Conservation (phyloP, 495 filamentous ascomycete genomes). For the Penicillium waksmanii region DNA sequence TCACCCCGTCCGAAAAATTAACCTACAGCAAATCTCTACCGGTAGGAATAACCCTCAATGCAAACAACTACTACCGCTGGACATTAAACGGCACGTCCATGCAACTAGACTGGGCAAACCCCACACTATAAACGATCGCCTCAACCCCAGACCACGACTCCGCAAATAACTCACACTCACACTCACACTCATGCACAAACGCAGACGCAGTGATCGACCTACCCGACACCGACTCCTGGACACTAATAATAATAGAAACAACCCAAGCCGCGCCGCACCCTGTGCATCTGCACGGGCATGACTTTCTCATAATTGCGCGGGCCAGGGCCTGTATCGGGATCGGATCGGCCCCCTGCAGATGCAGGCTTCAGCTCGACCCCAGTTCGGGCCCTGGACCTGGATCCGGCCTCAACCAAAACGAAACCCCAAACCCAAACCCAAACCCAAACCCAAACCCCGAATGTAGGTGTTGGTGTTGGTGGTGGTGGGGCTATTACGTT, state of each 20-base stretch:
- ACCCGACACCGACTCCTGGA: conserved; percentile 61
- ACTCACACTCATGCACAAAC: not conserved
- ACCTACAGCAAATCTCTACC: conserved; percentile 14
- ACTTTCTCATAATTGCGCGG: conserved; percentile 23
- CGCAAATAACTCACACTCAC: not conserved
- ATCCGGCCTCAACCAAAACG: too few species aligned
- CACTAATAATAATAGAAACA: conserved; percentile 48
- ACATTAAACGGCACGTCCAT: conserved; percentile 17
- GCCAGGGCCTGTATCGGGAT: conserved; percentile 11
- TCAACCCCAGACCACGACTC: not conserved
- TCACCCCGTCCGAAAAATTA: not conserved
- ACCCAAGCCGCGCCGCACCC: conserved; percentile 16
- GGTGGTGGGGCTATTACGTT: not conserved
- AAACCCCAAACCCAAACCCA: too few species aligned
- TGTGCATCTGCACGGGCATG: conserved; percentile 29
- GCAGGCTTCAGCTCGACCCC: not conserved
- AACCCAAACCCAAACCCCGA: not conserved
- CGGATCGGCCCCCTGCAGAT: not conserved
- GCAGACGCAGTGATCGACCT: conserved; percentile 1
- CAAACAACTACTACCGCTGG: conserved; percentile 18
- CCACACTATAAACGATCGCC: conserved; percentile 15
- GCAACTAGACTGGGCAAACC: conserved; percentile 18
- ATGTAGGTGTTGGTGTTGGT: not conserved
- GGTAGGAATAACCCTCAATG: conserved; percentile 1
- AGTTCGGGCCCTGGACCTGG: too few species aligned